Base-by-base conservation (phyloP, 2,329 filamentous ascomycete genomes). In the Cordyceps cateniannulata region DNA sequence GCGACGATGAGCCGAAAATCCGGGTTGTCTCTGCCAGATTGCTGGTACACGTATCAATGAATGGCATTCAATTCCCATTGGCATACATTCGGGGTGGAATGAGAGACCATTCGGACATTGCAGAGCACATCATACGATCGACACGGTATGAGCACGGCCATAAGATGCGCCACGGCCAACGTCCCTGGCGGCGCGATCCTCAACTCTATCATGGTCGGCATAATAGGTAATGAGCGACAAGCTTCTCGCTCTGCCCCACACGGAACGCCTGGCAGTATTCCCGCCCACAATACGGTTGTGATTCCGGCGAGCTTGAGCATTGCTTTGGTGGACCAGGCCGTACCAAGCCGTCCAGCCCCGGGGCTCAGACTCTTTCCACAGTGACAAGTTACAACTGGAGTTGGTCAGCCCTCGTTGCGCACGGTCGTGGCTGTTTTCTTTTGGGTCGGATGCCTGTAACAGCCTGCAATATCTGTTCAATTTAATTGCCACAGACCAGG, bases 221-320 rank as follows among this genome's bases (percentile, higher is more conserved):
- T 57, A 54, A 54, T 20, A 35, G 32, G 32, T 14, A 25, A 57
- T 48, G 27, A 52, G 40, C 25, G 25, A 22, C 56, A 24, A 38
- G 38, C 47, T 51, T 50, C 45, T 59, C 24, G n/a, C 20, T 45
- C n/a, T 45, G 56, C 56, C 48, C 56, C 56, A 52, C 56, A 51
- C 48, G 56, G 56, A 59, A 59, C 18, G 38, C 48, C 47, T 59
- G 48, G 47, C 56, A 45, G 56, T 59, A 59, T 59, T 59, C 56
- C 56, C 56, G 56, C 56, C 47, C 48, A 52, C 47, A 59, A 44
- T 40, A 52, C 48, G 56, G 56, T 52, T 59, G 38, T 59, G 48
- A 45, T 59, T 59, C 56, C 56, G 56, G 56, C 38, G 24, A 16
- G 25, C 48, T 51, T 16, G 25, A 52, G 47, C 45, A 49, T 6